Conservation (phyloP, 1,284 basidiomycete genomes). For the Tremellales sp. region DNA sequence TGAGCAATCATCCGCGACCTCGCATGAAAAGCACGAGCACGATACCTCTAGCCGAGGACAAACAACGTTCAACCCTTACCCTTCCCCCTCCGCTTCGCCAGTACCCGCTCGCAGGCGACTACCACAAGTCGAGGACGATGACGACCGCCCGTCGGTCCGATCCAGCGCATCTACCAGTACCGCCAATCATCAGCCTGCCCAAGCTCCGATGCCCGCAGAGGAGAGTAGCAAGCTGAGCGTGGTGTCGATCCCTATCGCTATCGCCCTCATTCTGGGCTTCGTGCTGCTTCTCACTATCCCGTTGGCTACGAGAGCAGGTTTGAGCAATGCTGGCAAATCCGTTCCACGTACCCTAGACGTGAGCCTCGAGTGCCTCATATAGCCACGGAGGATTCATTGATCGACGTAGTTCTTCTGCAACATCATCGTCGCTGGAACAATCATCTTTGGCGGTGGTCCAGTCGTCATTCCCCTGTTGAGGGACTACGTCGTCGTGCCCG, state of each 20-base stretch:
- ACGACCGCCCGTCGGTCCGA: not conserved
- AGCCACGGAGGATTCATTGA: not conserved
- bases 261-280: slow-evolving; percentile 38
- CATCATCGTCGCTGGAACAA: slow-evolving; percentile 53
- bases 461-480: slow-evolving; percentile 59
- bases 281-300: slow-evolving; percentile 40
- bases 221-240: slow-evolving; percentile 20
- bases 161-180: not conserved
- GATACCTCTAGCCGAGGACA: too few species aligned
- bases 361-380: slow-evolving; percentile 2
- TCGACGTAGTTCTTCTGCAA: slow-evolving; percentile 48
- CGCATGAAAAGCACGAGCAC: not conserved
- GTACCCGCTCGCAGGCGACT: not conserved
- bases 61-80: not conserved
- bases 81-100: not conserved
- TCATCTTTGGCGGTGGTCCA: slow-evolving; percentile 61
- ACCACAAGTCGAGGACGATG: not conserved
- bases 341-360: slow-evolving; percentile 38
- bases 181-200: not conserved
- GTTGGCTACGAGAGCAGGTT: slow-evolving; percentile 29
- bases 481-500: slow-evolving; percentile 57
- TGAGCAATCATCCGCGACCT: not conserved
- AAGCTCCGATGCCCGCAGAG: not conserved
- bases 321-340: slow-evolving; percentile 35
- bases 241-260: slow-evolving; percentile 19